Conservation (phyloP, 176 grass and related monocot genomes). For the Saccharum officinarum region DNA sequence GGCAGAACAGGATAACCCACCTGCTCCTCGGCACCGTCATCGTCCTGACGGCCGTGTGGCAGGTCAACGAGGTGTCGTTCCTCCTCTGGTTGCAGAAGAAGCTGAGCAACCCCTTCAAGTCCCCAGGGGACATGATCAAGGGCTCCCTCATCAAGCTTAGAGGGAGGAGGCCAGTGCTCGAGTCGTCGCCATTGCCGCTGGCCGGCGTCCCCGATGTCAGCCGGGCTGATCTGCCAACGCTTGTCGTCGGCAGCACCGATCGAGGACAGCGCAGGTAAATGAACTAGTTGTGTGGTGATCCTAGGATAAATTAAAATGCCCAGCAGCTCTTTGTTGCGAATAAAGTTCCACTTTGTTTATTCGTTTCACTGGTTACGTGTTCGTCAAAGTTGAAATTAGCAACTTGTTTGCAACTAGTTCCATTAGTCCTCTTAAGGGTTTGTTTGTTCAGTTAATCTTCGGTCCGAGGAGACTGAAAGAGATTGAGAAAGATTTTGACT, state of each 20-base stretch:
- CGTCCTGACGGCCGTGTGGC: constrained; percentile 48
- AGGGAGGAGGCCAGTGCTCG: constrained; percentile 19
- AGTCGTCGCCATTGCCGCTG: constrained; percentile 34
- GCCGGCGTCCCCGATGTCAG: constrained; percentile 16
- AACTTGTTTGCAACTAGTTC: neutral
- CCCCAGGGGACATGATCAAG: constrained; percentile 44
- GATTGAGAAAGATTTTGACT: too few species aligned
- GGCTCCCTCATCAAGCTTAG: neutral
- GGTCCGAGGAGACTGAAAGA: too few species aligned
- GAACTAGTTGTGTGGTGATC: neutral
- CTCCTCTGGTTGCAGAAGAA: constrained; percentile 40
- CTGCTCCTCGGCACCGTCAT: constrained; percentile 47
- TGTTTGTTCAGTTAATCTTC: too few species aligned
- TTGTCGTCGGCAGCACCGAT: constrained; percentile 21
- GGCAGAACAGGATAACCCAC: constrained; percentile 62
- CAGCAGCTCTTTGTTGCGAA: neutral
- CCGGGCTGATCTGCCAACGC: constrained; percentile 18
- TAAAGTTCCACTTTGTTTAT: neutral
- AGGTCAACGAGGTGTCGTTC: constrained; percentile 53
- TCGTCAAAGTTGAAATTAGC: constrained; percentile 7
- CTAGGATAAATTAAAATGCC: neutral
- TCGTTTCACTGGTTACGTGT: neutral
- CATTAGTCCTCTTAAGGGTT: neutral
- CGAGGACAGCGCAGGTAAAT: neutral
- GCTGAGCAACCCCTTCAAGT: constrained; percentile 48